Base-by-base conservation (phyloP, 2,329 filamentous ascomycete genomes). In the Diaporthe nobilis region DNA sequence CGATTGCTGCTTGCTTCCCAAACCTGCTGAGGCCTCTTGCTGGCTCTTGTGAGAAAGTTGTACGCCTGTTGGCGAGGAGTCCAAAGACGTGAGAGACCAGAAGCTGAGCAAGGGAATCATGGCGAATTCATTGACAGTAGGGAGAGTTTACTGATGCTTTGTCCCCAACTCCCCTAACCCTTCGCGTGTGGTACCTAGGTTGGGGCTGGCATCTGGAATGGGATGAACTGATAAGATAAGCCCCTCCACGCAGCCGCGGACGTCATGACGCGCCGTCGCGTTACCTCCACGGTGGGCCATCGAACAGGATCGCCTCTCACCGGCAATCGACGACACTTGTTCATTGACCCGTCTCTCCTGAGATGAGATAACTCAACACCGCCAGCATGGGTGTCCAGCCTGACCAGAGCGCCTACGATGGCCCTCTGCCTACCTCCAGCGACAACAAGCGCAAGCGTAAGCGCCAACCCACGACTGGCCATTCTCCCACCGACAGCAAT, bases 351-450 rank as follows among this genome's bases (percentile, higher is more conserved):
- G n/a, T 42, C 15, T 8, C 1, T 25, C 4, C 5, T 13, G 28
- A 25, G 49, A 55, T 42, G 6, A 42, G 31, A 42, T 6, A 42
- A 20, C n/a, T n/a, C 49, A 9, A 37, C 25, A 17, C 15, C 3
- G n/a, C 4, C 44, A 71, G 13, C 2, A 77, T 75, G 73, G 73
- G 73, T 31, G 53, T 72, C 37, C 61, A 77, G 22, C 73, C 60
- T 20, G 34, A 70, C 10, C 73, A 72, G 65, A 39, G 61, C 13
- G 61, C 73, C 25, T 71, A 22, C 63, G 55, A 17, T 20, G 39
- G 44, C 28, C 44, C 20, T 13, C 10, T 49, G 39, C 22, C 71
- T 39, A 25, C 37, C 44, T 39, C 71, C 4, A 31, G 15, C 39
- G 37, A 37, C 49, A 55, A 37, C 57, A 74, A 71, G 57, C 75